Conservation (phyloP, 2,329 filamentous ascomycete species). For the Chaetomiaceae sp. region DNA sequence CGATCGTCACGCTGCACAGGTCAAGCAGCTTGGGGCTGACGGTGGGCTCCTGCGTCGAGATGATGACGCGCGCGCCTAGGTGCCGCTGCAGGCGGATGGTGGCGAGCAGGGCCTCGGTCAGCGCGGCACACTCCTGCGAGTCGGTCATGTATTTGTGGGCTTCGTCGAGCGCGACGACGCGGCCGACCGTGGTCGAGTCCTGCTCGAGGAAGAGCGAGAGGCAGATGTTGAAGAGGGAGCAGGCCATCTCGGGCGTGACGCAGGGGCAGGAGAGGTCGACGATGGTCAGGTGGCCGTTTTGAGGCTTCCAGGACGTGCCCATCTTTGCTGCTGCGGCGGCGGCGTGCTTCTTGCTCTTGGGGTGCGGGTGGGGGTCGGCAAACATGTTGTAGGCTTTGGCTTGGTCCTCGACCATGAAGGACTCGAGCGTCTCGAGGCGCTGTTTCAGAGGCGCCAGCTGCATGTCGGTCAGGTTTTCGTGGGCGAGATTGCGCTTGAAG, state of each 20-base stretch:
- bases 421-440: conserved; percentile 59
- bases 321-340: not conserved
- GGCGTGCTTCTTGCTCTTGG: not conserved
- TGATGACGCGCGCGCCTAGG: conserved; percentile 59
- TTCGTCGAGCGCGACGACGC: conserved; percentile 68
- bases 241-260: conserved; percentile 61
- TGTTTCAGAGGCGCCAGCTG: conserved; percentile 55
- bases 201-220: conserved; percentile 62
- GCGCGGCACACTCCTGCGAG: conserved; percentile 47
- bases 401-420: conserved; percentile 47
- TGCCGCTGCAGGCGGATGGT: conserved; percentile 70
- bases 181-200: conserved; percentile 40
- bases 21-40: conserved; percentile 65
- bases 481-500: conserved; percentile 39
- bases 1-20: conserved; percentile 65
- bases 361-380: not conserved
- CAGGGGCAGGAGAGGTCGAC: conserved; percentile 68
- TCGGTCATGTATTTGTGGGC: conserved; percentile 72
- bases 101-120: conserved; percentile 59
- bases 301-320: conserved; percentile 31
- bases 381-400: conserved; percentile 22
- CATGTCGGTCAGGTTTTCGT: conserved; percentile 40
- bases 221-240: conserved; percentile 68
- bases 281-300: conserved; percentile 36
- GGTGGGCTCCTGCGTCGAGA: conserved; percentile 75